Base-by-base conservation (phyloP, 2,329 filamentous ascomycete genomes). In the Thielaviopsis musarum region DNA sequence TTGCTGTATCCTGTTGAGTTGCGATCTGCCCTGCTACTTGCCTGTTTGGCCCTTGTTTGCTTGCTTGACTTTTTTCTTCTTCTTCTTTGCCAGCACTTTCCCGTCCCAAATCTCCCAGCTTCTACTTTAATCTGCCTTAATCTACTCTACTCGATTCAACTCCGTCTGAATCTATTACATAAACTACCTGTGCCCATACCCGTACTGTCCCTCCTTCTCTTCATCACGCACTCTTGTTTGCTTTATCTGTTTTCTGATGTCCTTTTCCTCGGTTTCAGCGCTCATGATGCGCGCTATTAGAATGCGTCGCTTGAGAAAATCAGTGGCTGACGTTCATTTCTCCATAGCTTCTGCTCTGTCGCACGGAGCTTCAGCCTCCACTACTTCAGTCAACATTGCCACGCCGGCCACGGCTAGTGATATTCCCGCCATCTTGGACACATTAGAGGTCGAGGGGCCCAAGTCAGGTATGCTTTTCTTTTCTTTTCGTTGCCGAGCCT, bases 291-390 rank as follows among this genome's bases (percentile, higher is more conserved):
- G 60, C 21, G 49, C 53, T 45, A 52, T 56, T 21, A 41, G 54
- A 45, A 61, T 61, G 54, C 60, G 60, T 41, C 53, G 57, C 30
- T 45, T 57, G 26, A 57, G 48, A 57, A 24, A 45, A 21, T 51
- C 55, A 24, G 48, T 57, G 55, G 30, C 60, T 61, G 60, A 61
- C 57, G 51, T 59, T 17, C 56, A 61, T 24, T 41, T 61, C 38
- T 61, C 60, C 15, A 49, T 61, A 53, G 38, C 60, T 51, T 58
- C 60, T 49, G 57, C 57, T 24, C 28, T 58, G 22, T 58, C 57
- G 17, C n/a, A 57, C 55, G 48, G 55, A 15, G 19, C 52, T 45
- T 17, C 38, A 38, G 28, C 38, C 17, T 45, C 38, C 17, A 45
- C 38, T 34, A 57, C 55, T 28, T 41, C 55, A 51, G 55, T 41